Base-by-base conservation (phyloP, 1,284 basidiomycete species). In the Cryptococcus wingfieldii region DNA sequence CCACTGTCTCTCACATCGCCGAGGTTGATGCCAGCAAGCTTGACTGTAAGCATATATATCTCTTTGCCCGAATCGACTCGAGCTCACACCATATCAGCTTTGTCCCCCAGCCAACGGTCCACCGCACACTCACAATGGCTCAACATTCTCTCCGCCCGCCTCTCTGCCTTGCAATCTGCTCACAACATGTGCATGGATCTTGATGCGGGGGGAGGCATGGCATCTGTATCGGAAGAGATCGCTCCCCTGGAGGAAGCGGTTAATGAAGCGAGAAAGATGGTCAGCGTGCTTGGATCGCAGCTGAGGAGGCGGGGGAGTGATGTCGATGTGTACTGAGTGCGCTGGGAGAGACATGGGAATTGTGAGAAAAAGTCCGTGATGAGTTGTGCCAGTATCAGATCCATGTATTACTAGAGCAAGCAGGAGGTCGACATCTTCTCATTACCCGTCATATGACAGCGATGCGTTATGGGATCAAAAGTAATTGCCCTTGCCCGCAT, bases 51-150 rank as follows among this genome's bases (percentile, higher is more conserved):
- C 31, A 34, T 34, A 8, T 34, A 8, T 10, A 8, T 34, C 10
- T 10, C 31, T 10, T 7, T 34, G 7, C 1, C 4, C 39, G 9
- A 10, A 7, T 13, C 16, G 14, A 42, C 39, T 42, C 16, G 14
- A 16, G 16, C 39, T 13, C 47, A 27, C 41, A 37, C 18, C 18
- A n/a, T 44, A 34, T 18, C 50, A 67, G 65, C 61, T 18, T 61
- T 62, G 47, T 49, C 59, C 9, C 55, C 55, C 27, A 58, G 61
- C 8, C 52, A 60, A 45, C 42, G 65, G 42, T 59, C 63, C 18
- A 47, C 55, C 44, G 66, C 66, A n/a, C 60, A 60, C 44, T 47
- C 47, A 16, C 62, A 67, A 51, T 67, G 66, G 66, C 37, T 65
- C 13, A 55, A 49, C 37, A 52, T 55, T 13, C 58, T 67, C n/a